Conservation (phyloP, 1,284 basidiomycete genomes). For the Rhodofomes roseus region DNA sequence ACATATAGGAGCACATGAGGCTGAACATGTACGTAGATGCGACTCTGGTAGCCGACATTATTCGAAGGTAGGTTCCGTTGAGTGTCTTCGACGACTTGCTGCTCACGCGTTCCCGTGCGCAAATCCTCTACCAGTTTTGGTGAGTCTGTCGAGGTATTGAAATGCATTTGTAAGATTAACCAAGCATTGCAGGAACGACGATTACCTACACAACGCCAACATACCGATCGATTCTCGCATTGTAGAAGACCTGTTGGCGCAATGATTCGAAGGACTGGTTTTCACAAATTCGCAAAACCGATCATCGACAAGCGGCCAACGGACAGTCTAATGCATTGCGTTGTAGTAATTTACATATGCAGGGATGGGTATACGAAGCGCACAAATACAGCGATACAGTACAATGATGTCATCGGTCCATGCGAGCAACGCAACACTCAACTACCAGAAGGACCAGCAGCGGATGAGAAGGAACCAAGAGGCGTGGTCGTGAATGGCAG, state of each 20-base stretch:
- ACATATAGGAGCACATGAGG: too few relatives aligned
- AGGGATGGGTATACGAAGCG: conserved; percentile 12
- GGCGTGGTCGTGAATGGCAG: conserved; percentile 26
- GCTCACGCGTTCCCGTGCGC: not conserved
- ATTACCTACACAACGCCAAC: conserved; percentile 61
- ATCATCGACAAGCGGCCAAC: not conserved
- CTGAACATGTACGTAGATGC: conserved; percentile 48
- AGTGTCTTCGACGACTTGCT: not conserved
- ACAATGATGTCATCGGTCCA: not conserved
- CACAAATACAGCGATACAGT: conserved; percentile 11
- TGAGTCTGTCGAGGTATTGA: conserved; percentile 19
- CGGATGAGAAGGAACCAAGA: conserved; percentile 12
- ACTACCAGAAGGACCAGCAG: not conserved
- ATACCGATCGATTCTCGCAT: conserved; percentile 57
- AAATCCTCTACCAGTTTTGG: too few relatives aligned
- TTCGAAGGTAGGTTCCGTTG: conserved; percentile 60
- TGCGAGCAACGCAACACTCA: not conserved
- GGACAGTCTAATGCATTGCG: conserved; percentile 1
- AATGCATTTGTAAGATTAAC: not conserved
- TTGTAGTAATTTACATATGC: conserved; percentile 17
- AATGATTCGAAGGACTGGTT: conserved; percentile 2
- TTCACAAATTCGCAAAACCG: not conserved
- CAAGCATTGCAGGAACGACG: conserved; percentile 63
- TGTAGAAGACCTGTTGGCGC: conserved; percentile 47
- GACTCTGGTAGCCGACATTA: conserved; percentile 86